Percentiles rank a stretch among this genome's conserved stretches.
These are phyloP conservation scores for Diospyros kaki DNA, from an alignment of 148 eudicot genomes.

Conservation along the genomic window DNA sequence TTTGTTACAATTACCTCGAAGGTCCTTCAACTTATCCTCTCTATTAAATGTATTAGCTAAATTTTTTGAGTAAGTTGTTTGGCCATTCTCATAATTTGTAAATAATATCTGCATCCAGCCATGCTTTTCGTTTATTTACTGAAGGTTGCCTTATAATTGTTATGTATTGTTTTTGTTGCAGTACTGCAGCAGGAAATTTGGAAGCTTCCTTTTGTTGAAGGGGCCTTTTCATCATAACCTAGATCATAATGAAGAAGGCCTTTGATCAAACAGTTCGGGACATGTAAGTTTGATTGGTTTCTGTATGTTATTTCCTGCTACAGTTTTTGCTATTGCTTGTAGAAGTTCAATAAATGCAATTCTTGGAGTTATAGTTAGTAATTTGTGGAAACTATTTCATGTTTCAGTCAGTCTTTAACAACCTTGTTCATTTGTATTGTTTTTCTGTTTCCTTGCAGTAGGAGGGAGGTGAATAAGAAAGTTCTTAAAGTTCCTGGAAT, in stretches of 20 bases:
- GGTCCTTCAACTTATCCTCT: too few species aligned
- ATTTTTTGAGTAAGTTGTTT: too few species aligned
- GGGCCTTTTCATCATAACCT: constrained; percentile 13
- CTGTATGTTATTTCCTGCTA: neutral
- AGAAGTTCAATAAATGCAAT: neutral
- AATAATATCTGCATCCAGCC: too few species aligned
- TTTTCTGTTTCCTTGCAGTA: constrained; percentile 48
- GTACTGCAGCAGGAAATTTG: neutral
- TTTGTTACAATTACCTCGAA: too few species aligned
- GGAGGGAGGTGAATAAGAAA: constrained; percentile 96
- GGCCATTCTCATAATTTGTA: too few species aligned
- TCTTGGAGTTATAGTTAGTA: neutral
- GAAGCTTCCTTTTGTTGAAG: constrained; percentile 16
- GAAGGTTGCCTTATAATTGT: neutral
- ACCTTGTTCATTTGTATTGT: neutral
- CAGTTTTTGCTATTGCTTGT: neutral
- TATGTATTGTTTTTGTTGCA: neutral
- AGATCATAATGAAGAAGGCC: constrained; percentile 78
- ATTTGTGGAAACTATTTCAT: neutral
- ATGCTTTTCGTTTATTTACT: neutral
- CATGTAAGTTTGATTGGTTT: constrained; percentile 54
- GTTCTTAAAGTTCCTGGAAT: constrained; percentile 97
- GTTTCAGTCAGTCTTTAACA: neutral
- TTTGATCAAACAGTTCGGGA: constrained; percentile 94
- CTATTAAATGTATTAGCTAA: too few species aligned